Evolutionary conservation across 2,329 filamentous ascomycete species (phyloP).

Genomic region (Raffaelea ambrosiae): DNA sequence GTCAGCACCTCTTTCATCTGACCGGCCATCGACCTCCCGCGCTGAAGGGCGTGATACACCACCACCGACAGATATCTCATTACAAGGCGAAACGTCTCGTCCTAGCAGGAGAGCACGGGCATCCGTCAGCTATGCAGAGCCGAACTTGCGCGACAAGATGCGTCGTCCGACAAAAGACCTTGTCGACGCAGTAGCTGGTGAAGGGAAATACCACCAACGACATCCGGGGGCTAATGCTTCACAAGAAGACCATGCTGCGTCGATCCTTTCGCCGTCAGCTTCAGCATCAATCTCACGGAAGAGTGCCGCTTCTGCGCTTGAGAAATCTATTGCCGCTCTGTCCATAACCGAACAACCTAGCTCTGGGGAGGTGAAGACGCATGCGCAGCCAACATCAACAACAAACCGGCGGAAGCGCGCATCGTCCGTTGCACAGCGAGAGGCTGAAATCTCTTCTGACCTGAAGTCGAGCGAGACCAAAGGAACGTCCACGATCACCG

Average conservation of each 20-base stretch:
- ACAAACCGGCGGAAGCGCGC: slow-evolving; percentile 32
- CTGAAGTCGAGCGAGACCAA: not conserved
- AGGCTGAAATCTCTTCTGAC: not conserved
- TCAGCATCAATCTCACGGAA: not conserved
- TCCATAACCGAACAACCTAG: not conserved
- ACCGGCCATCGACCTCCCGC: slow-evolving; percentile 25
- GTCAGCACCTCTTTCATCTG: slow-evolving; percentile 18
- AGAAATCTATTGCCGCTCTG: too few relatives aligned
- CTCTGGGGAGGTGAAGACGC: not conserved
- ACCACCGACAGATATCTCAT: slow-evolving; percentile 49
- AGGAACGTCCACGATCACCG: not conserved
- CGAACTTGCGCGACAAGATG: slow-evolving; percentile 77
- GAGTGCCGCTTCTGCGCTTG: not conserved
- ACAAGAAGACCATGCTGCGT: not conserved
- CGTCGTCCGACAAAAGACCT: slow-evolving; percentile 68
- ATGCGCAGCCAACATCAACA: slow-evolving; percentile 2
- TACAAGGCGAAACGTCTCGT: slow-evolving; percentile 48
- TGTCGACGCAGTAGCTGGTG: slow-evolving; percentile 63
- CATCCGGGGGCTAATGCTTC: slow-evolving; percentile 5
- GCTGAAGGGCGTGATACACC: slow-evolving; percentile 42
- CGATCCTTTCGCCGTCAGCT: slow-evolving; percentile 5
- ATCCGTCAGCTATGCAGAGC: slow-evolving; percentile 73
- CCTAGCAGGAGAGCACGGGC: slow-evolving; percentile 58
- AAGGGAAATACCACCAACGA: slow-evolving; percentile 40
- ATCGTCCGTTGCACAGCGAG: slow-evolving; percentile 17